Percentiles rank a stretch among this genome's conserved stretches.
Evolutionary conservation across 2,329 filamentous ascomycete species (phyloP).

Genomic region (Xylaria sp.): DNA sequence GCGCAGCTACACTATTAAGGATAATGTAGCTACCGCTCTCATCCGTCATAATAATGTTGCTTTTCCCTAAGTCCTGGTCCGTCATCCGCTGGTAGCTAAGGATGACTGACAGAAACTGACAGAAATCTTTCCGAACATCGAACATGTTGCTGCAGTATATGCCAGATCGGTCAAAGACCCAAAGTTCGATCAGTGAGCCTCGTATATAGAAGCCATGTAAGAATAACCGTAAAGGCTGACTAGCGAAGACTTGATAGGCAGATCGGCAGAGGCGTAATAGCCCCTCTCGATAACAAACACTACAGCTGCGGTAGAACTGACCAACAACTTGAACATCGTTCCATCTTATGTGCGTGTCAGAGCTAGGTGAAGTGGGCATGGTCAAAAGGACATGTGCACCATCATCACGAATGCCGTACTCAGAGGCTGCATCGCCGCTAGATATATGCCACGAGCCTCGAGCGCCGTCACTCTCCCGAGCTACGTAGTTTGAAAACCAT

Average conservation of each 20-base stretch:
- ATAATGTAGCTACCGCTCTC: constrained; percentile 38
- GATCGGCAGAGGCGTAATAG: constrained; percentile 40
- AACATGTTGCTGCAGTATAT: constrained; percentile 49
- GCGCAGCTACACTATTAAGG: constrained; percentile 28
- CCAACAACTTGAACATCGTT: constrained; percentile 40
- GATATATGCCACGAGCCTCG: constrained; percentile 40
- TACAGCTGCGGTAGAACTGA: constrained; percentile 34
- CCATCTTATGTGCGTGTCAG: constrained; percentile 32
- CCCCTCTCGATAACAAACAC: constrained; percentile 38
- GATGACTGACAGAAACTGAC: constrained; percentile 47
- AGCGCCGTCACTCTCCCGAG: constrained; percentile 31
- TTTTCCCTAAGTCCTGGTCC: constrained; percentile 45
- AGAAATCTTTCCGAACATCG: constrained; percentile 47
- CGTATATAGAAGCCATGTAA: constrained; percentile 53
- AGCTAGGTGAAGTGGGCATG: constrained; percentile 27
- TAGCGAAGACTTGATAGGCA: constrained; percentile 46
- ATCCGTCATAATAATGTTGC: constrained; percentile 44
- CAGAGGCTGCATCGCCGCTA: constrained; percentile 11
- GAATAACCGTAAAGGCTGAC: constrained; percentile 51
- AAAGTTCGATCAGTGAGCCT: constrained; percentile 49
- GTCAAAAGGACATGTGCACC: constrained; percentile 35
- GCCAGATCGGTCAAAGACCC: constrained; percentile 54
- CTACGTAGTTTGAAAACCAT: constrained; percentile 39
- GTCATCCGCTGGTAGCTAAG: constrained; percentile 50
- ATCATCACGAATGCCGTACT: constrained; percentile 23